These are phyloP conservation scores for Glebionis coronaria DNA, from an alignment of 129 eudicot genomes.

Conservation along the genomic window DNA sequence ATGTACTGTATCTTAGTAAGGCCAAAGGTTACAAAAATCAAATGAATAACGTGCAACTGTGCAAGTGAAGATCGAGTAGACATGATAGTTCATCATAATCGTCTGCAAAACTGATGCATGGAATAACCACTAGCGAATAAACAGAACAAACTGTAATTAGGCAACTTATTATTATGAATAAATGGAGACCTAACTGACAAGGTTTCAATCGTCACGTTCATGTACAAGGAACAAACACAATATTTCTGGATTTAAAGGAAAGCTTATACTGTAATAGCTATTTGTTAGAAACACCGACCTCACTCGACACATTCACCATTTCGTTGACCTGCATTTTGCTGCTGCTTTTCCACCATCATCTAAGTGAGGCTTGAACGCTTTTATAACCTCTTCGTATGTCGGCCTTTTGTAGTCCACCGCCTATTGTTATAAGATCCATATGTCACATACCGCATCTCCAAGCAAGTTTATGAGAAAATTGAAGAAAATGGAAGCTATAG, in stretches of 20 bases:
- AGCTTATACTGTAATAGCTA: conserved; percentile 1
- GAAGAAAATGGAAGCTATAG: not conserved
- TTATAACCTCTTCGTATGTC: conserved; percentile 86
- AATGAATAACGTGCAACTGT: too few species aligned
- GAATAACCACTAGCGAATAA: conserved; percentile 10
- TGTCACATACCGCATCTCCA: not conserved
- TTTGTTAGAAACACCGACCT: conserved; percentile 24
- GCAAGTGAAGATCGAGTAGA: too few species aligned
- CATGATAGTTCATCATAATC: too few species aligned
- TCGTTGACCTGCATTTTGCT: conserved; percentile 71
- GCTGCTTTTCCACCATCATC: conserved; percentile 56
- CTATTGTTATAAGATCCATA: conserved; percentile 31
- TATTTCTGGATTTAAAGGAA: conserved; percentile 11
- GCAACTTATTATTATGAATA: conserved; percentile 32
- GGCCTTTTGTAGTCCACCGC: conserved; percentile 99
- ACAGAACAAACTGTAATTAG: not conserved
- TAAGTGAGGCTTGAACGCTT: conserved; percentile 51
- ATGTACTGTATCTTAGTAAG: too few species aligned
- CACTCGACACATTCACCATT: conserved; percentile 54
- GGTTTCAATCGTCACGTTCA: conserved; percentile 28
- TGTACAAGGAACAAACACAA: conserved; percentile 31
- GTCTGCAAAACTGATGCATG: too few species aligned
- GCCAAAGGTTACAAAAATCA: too few species aligned
- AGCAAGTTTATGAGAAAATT: not conserved
- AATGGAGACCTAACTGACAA: conserved; percentile 32